Evolutionary conservation across 176 grass and related monocot genomes (phyloP).

Genomic region (Alloteropsis semialata): DNA sequence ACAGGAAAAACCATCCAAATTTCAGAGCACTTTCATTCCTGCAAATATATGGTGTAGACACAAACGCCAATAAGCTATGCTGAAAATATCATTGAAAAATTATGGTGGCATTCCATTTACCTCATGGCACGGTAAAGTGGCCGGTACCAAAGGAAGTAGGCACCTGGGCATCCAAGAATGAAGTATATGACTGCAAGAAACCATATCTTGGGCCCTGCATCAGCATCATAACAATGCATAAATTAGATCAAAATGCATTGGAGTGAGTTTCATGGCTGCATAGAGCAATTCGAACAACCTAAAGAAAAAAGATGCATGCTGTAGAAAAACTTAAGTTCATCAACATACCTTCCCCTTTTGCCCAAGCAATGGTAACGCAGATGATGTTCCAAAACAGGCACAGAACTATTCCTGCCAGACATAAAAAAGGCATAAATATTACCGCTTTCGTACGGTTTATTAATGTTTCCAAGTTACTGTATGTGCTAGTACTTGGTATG

Average conservation of each 20-base stretch:
- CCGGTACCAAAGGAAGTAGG: conserved; percentile 63
- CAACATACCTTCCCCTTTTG: conserved; percentile 47
- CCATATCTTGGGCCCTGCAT: conserved; percentile 78
- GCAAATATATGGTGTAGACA: conserved; percentile 11
- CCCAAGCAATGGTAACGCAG: conserved; percentile 60
- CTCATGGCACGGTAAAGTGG: conserved; percentile 81
- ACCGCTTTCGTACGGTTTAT: no score
- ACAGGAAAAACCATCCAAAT: conserved; percentile 74
- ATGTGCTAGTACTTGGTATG: no score
- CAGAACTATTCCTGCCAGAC: conserved; percentile 39
- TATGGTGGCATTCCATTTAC: neutral
- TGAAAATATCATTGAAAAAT: no score
- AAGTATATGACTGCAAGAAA: conserved; percentile 77
- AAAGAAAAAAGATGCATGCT: no score
- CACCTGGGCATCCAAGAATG: conserved; percentile 66
- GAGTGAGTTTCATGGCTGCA: no score
- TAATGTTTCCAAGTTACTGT: no score
- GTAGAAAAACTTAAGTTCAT: neutral
- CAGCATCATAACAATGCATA: no score
- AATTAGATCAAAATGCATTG: no score
- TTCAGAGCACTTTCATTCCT: conserved; percentile 77
- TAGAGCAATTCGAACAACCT: no score
- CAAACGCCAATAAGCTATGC: neutral
- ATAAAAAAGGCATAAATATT: no score
- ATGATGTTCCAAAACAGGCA: conserved; percentile 76